phyloP scores from a whole-genome alignment of 306 rosid species.

The Carpinus viminea region DNA sequence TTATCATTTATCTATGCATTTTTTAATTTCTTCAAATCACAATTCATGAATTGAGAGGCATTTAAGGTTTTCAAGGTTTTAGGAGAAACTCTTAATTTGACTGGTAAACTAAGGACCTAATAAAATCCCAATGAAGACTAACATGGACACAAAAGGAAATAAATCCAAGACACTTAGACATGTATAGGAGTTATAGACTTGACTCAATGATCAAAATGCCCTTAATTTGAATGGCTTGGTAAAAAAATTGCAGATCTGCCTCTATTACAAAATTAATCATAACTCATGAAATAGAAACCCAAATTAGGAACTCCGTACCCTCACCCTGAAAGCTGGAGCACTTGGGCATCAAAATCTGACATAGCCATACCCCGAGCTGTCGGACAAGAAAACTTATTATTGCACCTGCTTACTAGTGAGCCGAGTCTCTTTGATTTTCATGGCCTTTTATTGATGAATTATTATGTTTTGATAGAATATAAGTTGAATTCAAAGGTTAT shows the following conservation, averaged over 20 bases:
- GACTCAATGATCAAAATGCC: neutral
- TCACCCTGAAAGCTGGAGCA: no score
- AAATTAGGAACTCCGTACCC: neutral
- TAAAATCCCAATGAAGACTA: neutral
- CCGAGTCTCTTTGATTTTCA: neutral
- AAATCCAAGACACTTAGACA: neutral
- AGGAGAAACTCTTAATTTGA: no score
- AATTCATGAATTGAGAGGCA: conserved; percentile 3
- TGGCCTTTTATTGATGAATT: neutral
- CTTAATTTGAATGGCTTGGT: no score
- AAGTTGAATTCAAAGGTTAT: neutral
- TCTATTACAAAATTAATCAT: neutral
- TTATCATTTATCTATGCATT: conserved; percentile 22
- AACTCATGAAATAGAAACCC: neutral
- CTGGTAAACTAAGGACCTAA: neutral
- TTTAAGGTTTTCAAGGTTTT: no score
- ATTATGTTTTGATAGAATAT: conserved; percentile 2
- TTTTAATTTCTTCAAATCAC: neutral
- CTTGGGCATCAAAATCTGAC: neutral
- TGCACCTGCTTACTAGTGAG: no score
- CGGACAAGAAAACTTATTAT: no score
- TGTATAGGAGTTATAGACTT: neutral
- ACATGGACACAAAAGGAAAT: neutral
- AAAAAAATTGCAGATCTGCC: neutral
- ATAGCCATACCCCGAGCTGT: neutral